These are phyloP conservation scores for Vigna trinervia DNA, from an alignment of 306 rosid species.

Conservation along the genomic window DNA sequence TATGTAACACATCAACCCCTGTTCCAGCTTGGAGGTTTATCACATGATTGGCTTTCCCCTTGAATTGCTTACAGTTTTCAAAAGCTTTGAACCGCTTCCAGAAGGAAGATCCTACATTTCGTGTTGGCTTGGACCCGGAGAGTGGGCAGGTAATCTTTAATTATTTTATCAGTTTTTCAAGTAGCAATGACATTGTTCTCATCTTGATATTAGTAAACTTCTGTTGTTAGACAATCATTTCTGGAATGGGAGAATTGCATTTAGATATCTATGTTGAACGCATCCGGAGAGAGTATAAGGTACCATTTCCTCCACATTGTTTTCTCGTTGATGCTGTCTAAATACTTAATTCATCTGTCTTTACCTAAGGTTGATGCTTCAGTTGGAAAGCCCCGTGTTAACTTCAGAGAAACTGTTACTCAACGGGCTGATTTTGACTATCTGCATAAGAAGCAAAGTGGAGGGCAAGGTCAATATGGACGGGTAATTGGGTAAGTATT, in stretches of 20 bases:
- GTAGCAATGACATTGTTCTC: slow-evolving; percentile 36
- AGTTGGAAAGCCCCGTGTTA: slow-evolving; percentile 98
- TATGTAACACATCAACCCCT: slow-evolving; percentile 23
- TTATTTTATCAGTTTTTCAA: background rate
- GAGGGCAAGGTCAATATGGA: slow-evolving; percentile 99
- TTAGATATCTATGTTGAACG: slow-evolving; percentile 97
- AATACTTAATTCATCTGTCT: slow-evolving; percentile 38
- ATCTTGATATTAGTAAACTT: slow-evolving; percentile 27
- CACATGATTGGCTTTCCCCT: slow-evolving; percentile 31
- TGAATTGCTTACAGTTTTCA: slow-evolving; percentile 69
- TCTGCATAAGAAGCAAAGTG: slow-evolving; percentile 93
- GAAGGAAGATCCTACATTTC: slow-evolving; percentile 97
- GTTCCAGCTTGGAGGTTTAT: background rate
- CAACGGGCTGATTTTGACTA: slow-evolving; percentile 93
- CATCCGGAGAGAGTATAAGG: slow-evolving; percentile 94
- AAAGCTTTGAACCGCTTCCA: slow-evolving; percentile 98
- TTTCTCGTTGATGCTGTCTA: slow-evolving; percentile 24
- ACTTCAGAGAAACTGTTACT: slow-evolving; percentile 98
- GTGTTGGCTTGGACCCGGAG: slow-evolving; percentile 97
- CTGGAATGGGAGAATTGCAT: slow-evolving; percentile 99
- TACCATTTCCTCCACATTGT: slow-evolving; percentile 27
- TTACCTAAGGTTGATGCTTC: slow-evolving; percentile 84
- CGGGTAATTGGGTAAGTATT: slow-evolving; percentile 90
- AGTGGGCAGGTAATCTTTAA: slow-evolving; percentile 82
- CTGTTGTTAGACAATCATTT: slow-evolving; percentile 82